Evolutionary conservation across 2,329 filamentous ascomycete species (phyloP).

Genomic region (Tympanopsis confertula): DNA sequence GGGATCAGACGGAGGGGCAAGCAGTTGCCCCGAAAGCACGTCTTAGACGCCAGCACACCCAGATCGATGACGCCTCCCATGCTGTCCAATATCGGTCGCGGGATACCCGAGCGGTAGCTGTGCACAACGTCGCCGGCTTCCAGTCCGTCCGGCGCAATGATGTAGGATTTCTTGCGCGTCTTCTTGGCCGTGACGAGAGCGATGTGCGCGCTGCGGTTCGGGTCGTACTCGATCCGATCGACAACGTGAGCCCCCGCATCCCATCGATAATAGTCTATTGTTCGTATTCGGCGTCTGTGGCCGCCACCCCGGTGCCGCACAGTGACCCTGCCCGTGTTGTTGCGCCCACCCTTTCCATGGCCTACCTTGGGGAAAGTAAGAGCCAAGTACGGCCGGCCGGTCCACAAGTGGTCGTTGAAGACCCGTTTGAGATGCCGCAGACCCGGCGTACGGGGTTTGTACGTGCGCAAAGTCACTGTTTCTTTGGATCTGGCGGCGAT

Average conservation of each 20-base stretch:
- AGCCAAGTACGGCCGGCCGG: slow-evolving; percentile 69
- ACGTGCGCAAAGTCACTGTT: slow-evolving; percentile 58
- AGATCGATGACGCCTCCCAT: slow-evolving; percentile 92
- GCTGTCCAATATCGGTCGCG: slow-evolving; percentile 69
- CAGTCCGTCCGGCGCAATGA: slow-evolving; percentile 90
- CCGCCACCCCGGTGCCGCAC: slow-evolving; percentile 89
- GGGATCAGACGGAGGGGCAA: slow-evolving; percentile 92
- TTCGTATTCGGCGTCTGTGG: slow-evolving; percentile 80
- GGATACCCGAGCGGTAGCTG: slow-evolving; percentile 84
- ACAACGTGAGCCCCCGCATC: slow-evolving; percentile 74
- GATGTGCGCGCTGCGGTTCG: slow-evolving; percentile 84
- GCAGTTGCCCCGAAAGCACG: slow-evolving; percentile 88
- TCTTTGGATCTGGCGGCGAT: slow-evolving; percentile 12
- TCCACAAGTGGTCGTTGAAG: slow-evolving; percentile 94
- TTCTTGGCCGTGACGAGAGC: slow-evolving; percentile 69
- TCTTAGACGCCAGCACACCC: slow-evolving; percentile 89
- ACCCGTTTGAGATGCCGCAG: slow-evolving; percentile 81
- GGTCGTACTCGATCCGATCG: slow-evolving; percentile 92
- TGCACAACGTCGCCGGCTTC: slow-evolving; percentile 82
- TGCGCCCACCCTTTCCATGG: slow-evolving; percentile 83
- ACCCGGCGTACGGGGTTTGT: slow-evolving; percentile 88
- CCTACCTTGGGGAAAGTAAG: slow-evolving; percentile 90
- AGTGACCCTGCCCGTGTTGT: slow-evolving; percentile 74
- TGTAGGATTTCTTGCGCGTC: slow-evolving; percentile 73
- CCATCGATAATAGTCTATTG: slow-evolving; percentile 75